A percentile compares a stretch with the other conserved stretches of the same genome.
Evolutionary conservation across 345 rosid genomes (phyloP).

Genomic region (Salix dunnii): DNA sequence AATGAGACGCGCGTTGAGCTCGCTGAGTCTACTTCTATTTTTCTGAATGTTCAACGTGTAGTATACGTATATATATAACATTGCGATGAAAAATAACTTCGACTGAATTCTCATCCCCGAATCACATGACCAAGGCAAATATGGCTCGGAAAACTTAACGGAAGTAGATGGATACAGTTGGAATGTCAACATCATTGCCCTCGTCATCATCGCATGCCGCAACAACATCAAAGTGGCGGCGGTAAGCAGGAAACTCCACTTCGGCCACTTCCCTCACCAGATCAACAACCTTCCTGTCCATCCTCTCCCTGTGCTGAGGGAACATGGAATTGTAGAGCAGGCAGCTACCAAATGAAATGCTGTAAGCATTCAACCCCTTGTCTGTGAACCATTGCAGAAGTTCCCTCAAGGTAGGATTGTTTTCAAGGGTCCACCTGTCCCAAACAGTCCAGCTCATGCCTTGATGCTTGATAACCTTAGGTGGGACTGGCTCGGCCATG

Average conservation of each 20-base stretch:
- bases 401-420: slow-evolving; percentile 68
- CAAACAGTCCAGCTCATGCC: slow-evolving; percentile 97
- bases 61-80: background rate
- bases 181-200: slow-evolving; percentile 82
- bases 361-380: slow-evolving; percentile 78
- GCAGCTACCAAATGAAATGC: slow-evolving; percentile 89
- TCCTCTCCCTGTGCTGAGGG: slow-evolving; percentile 72
- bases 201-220: slow-evolving; percentile 91
- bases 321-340: slow-evolving; percentile 87
- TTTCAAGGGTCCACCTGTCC: slow-evolving; percentile 82
- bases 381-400: slow-evolving; percentile 78
- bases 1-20: too few relatives aligned
- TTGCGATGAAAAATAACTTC: background rate
- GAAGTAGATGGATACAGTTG: slow-evolving; percentile 78
- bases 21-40: background rate
- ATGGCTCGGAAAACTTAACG: slow-evolving; percentile 24
- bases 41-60: background rate
- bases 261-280: slow-evolving; percentile 83
- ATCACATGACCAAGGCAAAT: background rate
- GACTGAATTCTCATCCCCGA: background rate
- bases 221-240: slow-evolving; percentile 78
- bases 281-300: slow-evolving; percentile 75
- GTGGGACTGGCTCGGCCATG: slow-evolving; percentile 94
- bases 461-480: slow-evolving; percentile 74
- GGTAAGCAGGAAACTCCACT: slow-evolving; percentile 61